Conservation (phyloP, 176 grass and related monocot species). For the Bromus sterilis region DNA sequence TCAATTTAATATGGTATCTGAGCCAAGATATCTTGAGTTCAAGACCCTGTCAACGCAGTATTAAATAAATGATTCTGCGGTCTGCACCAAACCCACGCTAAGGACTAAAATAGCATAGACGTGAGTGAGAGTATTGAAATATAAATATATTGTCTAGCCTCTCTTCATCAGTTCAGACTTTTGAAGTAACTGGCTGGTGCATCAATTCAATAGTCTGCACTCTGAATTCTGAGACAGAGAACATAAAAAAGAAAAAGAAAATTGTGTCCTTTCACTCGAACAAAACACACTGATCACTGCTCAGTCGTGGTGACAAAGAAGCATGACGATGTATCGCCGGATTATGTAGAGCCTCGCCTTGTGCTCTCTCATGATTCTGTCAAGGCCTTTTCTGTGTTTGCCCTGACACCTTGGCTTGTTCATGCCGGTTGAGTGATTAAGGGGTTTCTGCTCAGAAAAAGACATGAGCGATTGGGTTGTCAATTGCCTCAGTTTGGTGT, state of each 20-base stretch:
- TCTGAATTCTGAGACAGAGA: not conserved
- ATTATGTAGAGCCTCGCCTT: constrained; percentile 48
- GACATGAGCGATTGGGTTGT: not conserved
- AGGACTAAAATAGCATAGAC: too few species aligned
- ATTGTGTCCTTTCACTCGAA: not conserved
- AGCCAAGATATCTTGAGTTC: too few species aligned
- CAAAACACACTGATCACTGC: not conserved
- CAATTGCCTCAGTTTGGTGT: not conserved
- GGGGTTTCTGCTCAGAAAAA: not conserved
- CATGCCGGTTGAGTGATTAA: not conserved
- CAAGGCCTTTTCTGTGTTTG: constrained; percentile 12
- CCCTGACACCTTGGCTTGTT: not conserved
- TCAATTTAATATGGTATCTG: too few species aligned
- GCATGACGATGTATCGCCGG: constrained; percentile 22
- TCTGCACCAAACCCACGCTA: too few species aligned
- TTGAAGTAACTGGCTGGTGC: too few species aligned
- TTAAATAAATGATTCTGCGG: too few species aligned
- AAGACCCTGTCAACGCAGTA: too few species aligned
- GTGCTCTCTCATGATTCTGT: constrained; percentile 33
- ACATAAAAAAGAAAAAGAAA: not conserved
- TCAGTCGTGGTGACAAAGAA: constrained; percentile 35
- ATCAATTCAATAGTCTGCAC: too few species aligned
- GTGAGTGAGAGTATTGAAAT: too few species aligned
- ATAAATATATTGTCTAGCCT: too few species aligned
- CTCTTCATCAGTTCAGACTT: too few species aligned